phyloP scores from a whole-genome alignment of 2,329 filamentous ascomycete genomes.

The Colletotrichum godetiae region DNA sequence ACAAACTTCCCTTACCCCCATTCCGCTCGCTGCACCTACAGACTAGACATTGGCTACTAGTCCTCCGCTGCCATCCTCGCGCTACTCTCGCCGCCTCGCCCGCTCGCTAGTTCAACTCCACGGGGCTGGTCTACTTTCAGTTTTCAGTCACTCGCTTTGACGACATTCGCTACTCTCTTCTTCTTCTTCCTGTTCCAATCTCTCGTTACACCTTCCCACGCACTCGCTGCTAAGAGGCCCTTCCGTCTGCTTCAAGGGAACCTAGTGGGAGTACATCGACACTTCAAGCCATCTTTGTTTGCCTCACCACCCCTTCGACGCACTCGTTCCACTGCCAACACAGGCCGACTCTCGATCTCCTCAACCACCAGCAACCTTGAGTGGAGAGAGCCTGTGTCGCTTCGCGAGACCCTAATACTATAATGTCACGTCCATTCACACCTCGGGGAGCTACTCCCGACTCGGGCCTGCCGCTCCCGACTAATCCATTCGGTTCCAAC shows the following conservation, averaged over 20 bases:
- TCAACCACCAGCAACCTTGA: neutral
- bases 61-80: neutral
- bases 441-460: conserved; percentile 14
- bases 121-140: conserved; percentile 2
- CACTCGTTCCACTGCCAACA: neutral
- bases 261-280: neutral
- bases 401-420: neutral
- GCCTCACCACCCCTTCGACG: neutral
- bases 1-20: neutral
- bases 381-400: neutral
- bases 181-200: neutral
- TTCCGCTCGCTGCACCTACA: conserved; percentile 5
- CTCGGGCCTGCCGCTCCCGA: conserved; percentile 26
- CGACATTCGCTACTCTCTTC: conserved; percentile 8
- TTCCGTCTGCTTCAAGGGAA: neutral
- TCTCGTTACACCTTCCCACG: neutral
- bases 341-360: neutral
- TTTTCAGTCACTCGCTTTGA: conserved; percentile 21
- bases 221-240: neutral
- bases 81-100: neutral
- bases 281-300: neutral
- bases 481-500: conserved; percentile 34
- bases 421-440: conserved; percentile 32
- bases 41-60: neutral
- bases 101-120: conserved; percentile 11